Conservation (phyloP, 192 early-diverging fungal species). For the Backusella tarrabulga region DNA sequence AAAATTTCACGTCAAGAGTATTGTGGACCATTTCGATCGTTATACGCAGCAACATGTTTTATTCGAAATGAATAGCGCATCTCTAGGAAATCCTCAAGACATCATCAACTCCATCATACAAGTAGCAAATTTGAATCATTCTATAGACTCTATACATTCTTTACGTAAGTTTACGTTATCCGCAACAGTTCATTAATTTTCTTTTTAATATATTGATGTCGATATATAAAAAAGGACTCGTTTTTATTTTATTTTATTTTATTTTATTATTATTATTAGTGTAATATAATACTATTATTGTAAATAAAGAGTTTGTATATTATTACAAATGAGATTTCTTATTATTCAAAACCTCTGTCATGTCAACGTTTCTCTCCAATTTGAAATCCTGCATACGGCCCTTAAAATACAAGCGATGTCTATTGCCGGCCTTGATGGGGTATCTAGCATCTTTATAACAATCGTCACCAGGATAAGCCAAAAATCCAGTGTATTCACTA, state of each 20-base stretch:
- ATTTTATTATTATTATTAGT: neutral
- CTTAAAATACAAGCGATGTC: constrained; percentile 23
- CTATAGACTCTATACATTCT: constrained; percentile 7
- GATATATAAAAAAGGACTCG: neutral
- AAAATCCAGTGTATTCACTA: constrained; percentile 11
- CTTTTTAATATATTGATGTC: neutral
- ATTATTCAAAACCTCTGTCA: constrained; percentile 5
- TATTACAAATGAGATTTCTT: constrained; percentile 11
- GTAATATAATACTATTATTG: neutral
- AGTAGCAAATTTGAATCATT: constrained; percentile 5
- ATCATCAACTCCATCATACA: neutral
- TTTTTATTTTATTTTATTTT: no score
- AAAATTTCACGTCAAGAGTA: constrained; percentile 5
- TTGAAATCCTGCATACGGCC: constrained; percentile 15
- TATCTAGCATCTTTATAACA: constrained; percentile 6
- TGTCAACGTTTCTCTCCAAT: constrained; percentile 12
- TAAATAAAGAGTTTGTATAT: neutral
- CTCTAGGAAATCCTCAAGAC: neutral
- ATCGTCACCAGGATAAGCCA: constrained; percentile 34
- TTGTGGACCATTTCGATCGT: neutral
- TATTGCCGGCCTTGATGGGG: neutral
- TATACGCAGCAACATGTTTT: neutral
- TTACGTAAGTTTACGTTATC: constrained; percentile 3
- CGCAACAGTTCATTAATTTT: neutral
- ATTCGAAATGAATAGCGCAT: neutral